These are phyloP conservation scores for Boletus rubroflammeus DNA, from an alignment of 768 basidiomycete species.

Conservation along the genomic window DNA sequence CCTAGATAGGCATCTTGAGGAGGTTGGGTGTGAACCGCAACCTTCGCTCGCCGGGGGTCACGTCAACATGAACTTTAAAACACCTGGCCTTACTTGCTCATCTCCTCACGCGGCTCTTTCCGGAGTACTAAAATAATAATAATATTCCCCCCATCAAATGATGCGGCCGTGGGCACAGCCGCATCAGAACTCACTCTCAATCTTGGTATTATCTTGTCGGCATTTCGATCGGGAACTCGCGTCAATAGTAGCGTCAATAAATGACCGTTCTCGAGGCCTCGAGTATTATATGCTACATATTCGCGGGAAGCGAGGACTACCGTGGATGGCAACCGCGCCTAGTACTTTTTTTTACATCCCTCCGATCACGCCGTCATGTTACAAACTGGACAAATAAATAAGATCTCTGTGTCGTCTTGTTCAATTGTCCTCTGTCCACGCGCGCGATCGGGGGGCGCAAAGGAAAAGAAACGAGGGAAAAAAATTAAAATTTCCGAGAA, in stretches of 20 bases:
- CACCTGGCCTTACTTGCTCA: not conserved
- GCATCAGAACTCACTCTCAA: constrained; percentile 4
- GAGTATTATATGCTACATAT: constrained; percentile 6
- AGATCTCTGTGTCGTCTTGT: constrained; percentile 1
- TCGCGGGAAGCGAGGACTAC: constrained; percentile 15
- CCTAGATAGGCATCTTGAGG: constrained; percentile 13
- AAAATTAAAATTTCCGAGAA: constrained; percentile 1
- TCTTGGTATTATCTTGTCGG: constrained; percentile 17
- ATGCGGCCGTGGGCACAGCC: constrained; percentile 8
- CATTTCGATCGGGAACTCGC: constrained; percentile 11
- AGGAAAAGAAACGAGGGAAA: constrained; percentile 4
- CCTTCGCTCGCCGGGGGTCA: constrained; percentile 6
- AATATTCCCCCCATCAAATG: not conserved
- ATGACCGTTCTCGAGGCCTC: constrained; percentile 5
- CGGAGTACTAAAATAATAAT: constrained; percentile 1
- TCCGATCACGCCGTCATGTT: not conserved
- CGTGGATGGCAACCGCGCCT: not conserved
- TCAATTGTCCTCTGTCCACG: constrained; percentile 2
- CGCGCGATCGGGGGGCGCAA: not conserved
- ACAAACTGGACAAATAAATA: not conserved
- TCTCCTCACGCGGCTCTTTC: not conserved
- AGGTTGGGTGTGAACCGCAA: constrained; percentile 12
- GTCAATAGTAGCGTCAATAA: not conserved
- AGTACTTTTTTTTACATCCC: not conserved
- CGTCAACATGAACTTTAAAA: constrained; percentile 12